Percentiles rank a stretch among this genome's conserved stretches.
phyloP scores from a whole-genome alignment of 179 eudicot genomes.

The Drosera spatulata region DNA sequence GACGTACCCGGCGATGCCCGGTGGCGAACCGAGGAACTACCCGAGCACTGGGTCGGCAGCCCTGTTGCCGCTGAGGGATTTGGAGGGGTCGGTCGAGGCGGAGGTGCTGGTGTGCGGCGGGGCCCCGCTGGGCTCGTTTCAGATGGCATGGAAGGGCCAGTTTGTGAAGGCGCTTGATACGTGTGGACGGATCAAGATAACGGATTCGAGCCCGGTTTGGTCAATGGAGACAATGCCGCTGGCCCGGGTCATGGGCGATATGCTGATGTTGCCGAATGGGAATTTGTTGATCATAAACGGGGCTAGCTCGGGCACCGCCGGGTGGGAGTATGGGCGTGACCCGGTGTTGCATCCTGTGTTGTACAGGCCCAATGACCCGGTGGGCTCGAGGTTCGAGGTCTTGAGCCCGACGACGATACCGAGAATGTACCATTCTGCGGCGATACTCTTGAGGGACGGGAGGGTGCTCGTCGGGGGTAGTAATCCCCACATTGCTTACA shows the following conservation, averaged over 20 bases:
- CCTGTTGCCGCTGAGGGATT: slow-evolving; percentile 30
- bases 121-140: slow-evolving; percentile 30
- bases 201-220: slow-evolving; percentile 43
- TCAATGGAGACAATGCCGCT: slow-evolving; percentile 44
- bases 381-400: slow-evolving; percentile 26
- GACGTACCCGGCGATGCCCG: slow-evolving; percentile 41
- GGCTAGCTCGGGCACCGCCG: slow-evolving; percentile 33
- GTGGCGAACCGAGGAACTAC: slow-evolving; percentile 46
- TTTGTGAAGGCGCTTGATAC: slow-evolving; percentile 33
- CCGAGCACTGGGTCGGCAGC: slow-evolving; percentile 58
- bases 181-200: slow-evolving; percentile 36
- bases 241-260: slow-evolving; percentile 50
- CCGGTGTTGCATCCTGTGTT: slow-evolving; percentile 33
- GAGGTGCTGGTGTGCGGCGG: slow-evolving; percentile 63
- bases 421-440: slow-evolving; percentile 43
- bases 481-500: slow-evolving; percentile 29
- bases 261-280: slow-evolving; percentile 44
- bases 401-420: slow-evolving; percentile 21
- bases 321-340: slow-evolving; percentile 42
- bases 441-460: slow-evolving; percentile 42
- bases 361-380: slow-evolving; percentile 17
- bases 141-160: slow-evolving; percentile 5
- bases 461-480: slow-evolving; percentile 48
- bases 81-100: slow-evolving; percentile 8
- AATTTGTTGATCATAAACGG: slow-evolving; percentile 45